phyloP scores from a whole-genome alignment of 1,284 basidiomycete species.

The Sporisorium sorghi region DNA sequence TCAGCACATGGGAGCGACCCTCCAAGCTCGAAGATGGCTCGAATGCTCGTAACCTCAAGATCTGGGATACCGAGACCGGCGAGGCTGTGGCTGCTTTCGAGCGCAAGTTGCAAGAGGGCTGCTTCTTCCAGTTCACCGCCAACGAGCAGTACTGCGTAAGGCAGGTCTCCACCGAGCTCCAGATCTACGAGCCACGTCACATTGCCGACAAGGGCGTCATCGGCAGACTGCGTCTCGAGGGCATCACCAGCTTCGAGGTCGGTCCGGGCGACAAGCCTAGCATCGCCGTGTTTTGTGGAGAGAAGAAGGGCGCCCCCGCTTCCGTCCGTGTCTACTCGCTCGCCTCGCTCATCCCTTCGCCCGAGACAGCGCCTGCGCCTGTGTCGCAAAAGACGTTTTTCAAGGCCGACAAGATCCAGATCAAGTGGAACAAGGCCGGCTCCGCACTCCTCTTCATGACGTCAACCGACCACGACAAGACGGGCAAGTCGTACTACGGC shows the following conservation, averaged over 20 bases:
- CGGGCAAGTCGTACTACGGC: constrained; percentile 97
- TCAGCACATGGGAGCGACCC: constrained; percentile 94
- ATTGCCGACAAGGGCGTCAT: constrained; percentile 82
- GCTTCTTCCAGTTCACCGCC: constrained; percentile 83
- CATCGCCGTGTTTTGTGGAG: constrained; percentile 88
- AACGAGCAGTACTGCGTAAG: constrained; percentile 89
- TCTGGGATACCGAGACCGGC: constrained; percentile 84
- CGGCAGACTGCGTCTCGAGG: constrained; percentile 84
- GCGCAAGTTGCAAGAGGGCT: constrained; percentile 84
- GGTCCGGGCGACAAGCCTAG: constrained; percentile 86
- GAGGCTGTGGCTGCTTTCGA: constrained; percentile 83
- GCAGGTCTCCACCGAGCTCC: constrained; percentile 84
- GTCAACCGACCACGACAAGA: constrained; percentile 95
- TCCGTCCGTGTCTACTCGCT: constrained; percentile 86
- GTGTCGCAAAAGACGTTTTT: constrained; percentile 84
- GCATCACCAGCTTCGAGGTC: constrained; percentile 79
- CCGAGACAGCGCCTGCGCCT: constrained; percentile 75
- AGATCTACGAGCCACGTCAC: constrained; percentile 81
- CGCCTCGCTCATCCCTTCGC: constrained; percentile 75
- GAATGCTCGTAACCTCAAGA: constrained; percentile 83
- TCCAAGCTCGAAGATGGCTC: constrained; percentile 79
- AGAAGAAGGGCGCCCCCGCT: constrained; percentile 97
- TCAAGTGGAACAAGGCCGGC: constrained; percentile 97
- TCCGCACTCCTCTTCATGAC: constrained; percentile 80
- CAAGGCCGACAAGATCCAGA: constrained; percentile 91